Conservation (phyloP, 352 stramenopile species). For the Phytopythium mirpurense region DNA sequence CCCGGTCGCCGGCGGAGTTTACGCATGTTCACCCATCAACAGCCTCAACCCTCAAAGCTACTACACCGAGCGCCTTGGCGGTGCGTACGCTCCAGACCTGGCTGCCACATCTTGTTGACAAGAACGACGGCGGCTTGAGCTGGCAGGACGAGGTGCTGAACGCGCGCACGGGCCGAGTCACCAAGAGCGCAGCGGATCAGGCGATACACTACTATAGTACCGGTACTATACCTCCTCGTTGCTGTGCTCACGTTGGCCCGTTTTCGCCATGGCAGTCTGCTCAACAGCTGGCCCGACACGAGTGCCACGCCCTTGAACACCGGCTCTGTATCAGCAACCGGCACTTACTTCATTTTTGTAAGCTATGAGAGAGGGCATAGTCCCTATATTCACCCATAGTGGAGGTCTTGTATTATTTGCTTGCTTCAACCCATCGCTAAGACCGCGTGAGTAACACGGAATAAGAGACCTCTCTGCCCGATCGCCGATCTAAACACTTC, state of each 20-base stretch:
- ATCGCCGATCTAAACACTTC: neutral
- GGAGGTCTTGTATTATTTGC: neutral
- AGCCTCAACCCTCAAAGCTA: neutral
- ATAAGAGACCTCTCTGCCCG: neutral
- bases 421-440: neutral
- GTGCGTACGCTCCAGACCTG: too few relatives aligned
- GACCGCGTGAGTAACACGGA: neutral
- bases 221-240: neutral
- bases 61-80: too few relatives aligned
- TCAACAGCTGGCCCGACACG: neutral
- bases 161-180: too few relatives aligned
- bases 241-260: neutral
- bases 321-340: neutral
- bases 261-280: slow-evolving; percentile 1
- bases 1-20: too few relatives aligned
- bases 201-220: too few relatives aligned
- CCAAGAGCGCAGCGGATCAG: too few relatives aligned
- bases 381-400: too few relatives aligned
- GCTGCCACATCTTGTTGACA: neutral
- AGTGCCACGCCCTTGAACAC: neutral
- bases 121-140: too few relatives aligned
- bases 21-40: neutral
- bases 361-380: neutral
- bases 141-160: too few relatives aligned
- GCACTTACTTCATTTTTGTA: neutral